Evolutionary conservation across 2,329 filamentous ascomycete genomes (phyloP).

Genomic region (Sarocladium oryzae): DNA sequence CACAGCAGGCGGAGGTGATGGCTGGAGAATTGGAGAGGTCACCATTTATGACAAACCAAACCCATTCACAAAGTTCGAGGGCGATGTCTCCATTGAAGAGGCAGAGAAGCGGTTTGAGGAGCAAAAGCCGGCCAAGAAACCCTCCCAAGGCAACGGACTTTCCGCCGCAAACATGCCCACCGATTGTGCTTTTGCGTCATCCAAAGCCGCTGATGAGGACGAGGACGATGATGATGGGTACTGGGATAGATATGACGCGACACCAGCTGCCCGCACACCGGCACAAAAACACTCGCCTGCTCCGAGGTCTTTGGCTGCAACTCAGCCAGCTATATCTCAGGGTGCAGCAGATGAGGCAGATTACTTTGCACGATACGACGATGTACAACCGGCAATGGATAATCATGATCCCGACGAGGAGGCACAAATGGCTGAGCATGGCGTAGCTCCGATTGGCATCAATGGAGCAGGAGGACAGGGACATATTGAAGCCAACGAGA

Average conservation of each 20-base stretch:
- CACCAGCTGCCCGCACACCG: slow-evolving; percentile 38
- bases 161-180: background rate
- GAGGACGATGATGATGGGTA: slow-evolving; percentile 72
- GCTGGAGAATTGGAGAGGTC: slow-evolving; percentile 69
- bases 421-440: slow-evolving; percentile 21
- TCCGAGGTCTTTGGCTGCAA: slow-evolving; percentile 31
- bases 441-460: slow-evolving; percentile 26
- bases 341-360: slow-evolving; percentile 51
- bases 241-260: slow-evolving; percentile 72
- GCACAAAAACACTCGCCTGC: slow-evolving; percentile 51
- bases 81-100: slow-evolving; percentile 44
- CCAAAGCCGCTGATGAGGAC: slow-evolving; percentile 30
- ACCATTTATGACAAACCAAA: slow-evolving; percentile 50
- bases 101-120: slow-evolving; percentile 52
- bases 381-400: slow-evolving; percentile 75
- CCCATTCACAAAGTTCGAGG: slow-evolving; percentile 46
- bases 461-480: background rate
- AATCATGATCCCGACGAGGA: slow-evolving; percentile 74
- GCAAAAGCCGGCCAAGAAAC: slow-evolving; percentile 19
- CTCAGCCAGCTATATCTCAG: slow-evolving; percentile 15
- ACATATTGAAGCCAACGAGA: background rate
- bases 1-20: slow-evolving; percentile 51
- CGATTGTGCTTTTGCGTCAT: background rate
- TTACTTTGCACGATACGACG: slow-evolving; percentile 71
- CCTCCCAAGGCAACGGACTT: slow-evolving; percentile 13